Conservation (phyloP, 371 early-diverging fungal species). For the Rhizopus stolonifer region DNA sequence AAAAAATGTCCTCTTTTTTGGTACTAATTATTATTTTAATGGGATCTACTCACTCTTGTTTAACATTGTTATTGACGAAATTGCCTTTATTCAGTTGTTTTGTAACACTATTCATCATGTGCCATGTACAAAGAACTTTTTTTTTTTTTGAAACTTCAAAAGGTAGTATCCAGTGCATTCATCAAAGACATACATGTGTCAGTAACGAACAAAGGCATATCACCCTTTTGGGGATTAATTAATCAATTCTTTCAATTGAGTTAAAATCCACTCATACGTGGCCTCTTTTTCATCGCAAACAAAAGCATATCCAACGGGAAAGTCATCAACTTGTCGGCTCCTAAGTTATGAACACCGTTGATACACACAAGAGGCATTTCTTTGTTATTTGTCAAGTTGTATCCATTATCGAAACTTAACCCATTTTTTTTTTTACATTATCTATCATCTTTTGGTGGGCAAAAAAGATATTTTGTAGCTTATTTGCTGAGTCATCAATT, state of each 20-base stretch:
- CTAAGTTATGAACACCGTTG: constrained; percentile 3
- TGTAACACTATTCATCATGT: constrained; percentile 12
- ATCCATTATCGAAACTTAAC: too few relatives aligned
- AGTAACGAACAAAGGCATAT: not conserved
- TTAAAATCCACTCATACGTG: constrained; percentile 2
- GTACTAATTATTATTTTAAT: too few relatives aligned
- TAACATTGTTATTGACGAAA: too few relatives aligned
- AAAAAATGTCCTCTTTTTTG: too few relatives aligned
- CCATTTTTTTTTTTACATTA: too few relatives aligned
- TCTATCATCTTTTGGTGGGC: too few relatives aligned
- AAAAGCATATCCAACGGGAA: constrained; percentile 4
- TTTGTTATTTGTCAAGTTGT: too few relatives aligned
- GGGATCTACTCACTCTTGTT: too few relatives aligned
- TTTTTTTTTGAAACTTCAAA: not conserved
- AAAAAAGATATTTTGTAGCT: too few relatives aligned
- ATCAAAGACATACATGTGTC: constrained; percentile 6
- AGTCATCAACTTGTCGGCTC: not conserved
- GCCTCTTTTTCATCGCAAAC: not conserved
- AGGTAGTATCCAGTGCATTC: not conserved
- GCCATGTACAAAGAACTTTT: constrained; percentile 10
- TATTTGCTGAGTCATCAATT: too few relatives aligned
- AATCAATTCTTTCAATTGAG: not conserved
- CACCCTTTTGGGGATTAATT: not conserved
- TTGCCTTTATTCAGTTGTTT: too few relatives aligned
- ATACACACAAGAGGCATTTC: constrained; percentile 7